Base-by-base conservation (phyloP, 768 basidiomycete genomes). In the Leccinum ochraceum region DNA sequence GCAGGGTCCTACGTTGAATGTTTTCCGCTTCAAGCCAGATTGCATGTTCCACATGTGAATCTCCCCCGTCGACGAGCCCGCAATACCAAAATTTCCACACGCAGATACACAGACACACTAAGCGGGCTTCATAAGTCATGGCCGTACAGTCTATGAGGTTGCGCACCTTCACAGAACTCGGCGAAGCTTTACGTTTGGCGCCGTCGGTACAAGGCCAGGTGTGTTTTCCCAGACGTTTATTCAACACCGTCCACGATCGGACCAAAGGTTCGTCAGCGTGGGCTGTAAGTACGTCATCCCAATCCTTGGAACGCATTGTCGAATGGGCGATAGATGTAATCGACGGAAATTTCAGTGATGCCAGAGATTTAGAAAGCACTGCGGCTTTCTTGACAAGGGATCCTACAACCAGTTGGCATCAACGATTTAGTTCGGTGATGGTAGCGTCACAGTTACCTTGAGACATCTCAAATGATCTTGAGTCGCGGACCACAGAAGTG, bases 21-120 rank as follows among this genome's bases (percentile, higher is more conserved):
- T 80, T 75, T 90, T 92, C 50, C 96, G 82, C 66, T 84, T 83
- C 60, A 95, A 83, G 2, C 97, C 97, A 4, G 92, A 94, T 74
- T 99, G 96, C 87, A 99, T 86, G 71, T 98, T 99, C 90, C 94
- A 98, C 88, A 95, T 88, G 60, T 86, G 74, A 42, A 98, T 89
- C 26, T 81, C 81, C 2, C 92, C 91, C 0, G 85, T 88, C 2
- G 92, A 91, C 1, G 90, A 89, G 26, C 94, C 87, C 4, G 86
- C 93, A 11, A 98, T 74, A 30, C 91, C 93, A 70, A 98, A 99
- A 69, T 98, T 98, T 8, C 97, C 97, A 70, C 97, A 99, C 0
- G 93, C 90, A 4, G 95, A 90, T 20, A 98, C 90, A 63, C 89
- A 92, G 17, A 95, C 91, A 14, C 89, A 83, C 90, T 92, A 65